These are phyloP conservation scores for Colletotrichum ledebouriae DNA, from an alignment of 2,329 filamentous ascomycete species.

Conservation along the genomic window DNA sequence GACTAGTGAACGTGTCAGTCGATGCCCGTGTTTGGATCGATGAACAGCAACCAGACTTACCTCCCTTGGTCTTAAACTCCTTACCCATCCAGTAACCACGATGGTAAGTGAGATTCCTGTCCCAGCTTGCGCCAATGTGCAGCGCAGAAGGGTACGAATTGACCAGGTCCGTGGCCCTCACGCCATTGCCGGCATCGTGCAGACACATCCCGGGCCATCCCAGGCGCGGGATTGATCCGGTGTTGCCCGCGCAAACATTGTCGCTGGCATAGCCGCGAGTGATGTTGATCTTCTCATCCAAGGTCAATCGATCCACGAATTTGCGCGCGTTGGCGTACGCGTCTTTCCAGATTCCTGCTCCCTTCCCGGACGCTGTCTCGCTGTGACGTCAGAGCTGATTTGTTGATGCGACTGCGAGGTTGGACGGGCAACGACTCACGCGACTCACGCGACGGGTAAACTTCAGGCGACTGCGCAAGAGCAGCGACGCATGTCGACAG, in stretches of 20 bases:
- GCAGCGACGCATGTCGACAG: constrained; percentile 11
- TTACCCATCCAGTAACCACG: constrained; percentile 51
- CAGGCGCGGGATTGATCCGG: constrained; percentile 60
- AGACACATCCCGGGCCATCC: constrained; percentile 63
- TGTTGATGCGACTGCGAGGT: not conserved
- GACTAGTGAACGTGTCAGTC: constrained; percentile 33
- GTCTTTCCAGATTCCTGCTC: constrained; percentile 60
- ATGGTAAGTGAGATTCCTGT: constrained; percentile 65
- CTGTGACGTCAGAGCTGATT: not conserved
- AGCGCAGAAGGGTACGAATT: constrained; percentile 62
- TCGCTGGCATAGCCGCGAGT: constrained; percentile 52
- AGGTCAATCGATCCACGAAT: constrained; percentile 72
- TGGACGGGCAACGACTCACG: constrained; percentile 30
- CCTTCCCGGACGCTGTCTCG: constrained; percentile 14
- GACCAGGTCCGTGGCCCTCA: constrained; percentile 62
- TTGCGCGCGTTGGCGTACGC: constrained; percentile 70
- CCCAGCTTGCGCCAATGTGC: constrained; percentile 66
- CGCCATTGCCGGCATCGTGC: constrained; percentile 64
- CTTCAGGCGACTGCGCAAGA: constrained; percentile 12
- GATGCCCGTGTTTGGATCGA: accelerated
- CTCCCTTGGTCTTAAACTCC: constrained; percentile 52
- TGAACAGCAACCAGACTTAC: constrained; percentile 45
- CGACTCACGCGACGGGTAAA: constrained; percentile 27
- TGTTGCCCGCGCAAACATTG: constrained; percentile 62
- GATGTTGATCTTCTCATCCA: constrained; percentile 73